Evolutionary conservation across 192 early-diverging fungal genomes (phyloP), one percentile per base, ranked within the genome.

Genomic region (Backusella liffmaniae): DNA sequence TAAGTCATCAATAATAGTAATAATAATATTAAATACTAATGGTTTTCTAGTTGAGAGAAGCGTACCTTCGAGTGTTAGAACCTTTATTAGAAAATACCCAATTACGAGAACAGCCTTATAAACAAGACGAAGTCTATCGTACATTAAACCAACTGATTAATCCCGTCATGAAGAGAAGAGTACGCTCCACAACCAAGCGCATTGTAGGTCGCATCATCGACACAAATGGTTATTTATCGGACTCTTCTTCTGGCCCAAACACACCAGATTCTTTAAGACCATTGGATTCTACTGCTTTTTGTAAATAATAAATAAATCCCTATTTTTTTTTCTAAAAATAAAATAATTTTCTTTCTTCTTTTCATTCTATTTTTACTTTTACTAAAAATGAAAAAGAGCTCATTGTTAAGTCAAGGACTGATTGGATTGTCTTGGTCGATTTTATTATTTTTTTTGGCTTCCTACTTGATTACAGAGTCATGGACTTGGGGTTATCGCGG

Each of bases 401-500:
- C 69, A 23, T 46, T 70, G 16, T 46, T 70, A 30, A 46, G 69
- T 46, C 36, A 36, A 44, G 76, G 53, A 8, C 26, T 79, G 23
- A 68, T 66, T 37, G 46, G 30, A 26, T 9, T 81, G 13, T 41
- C 34, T 15, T 83, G 81, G 81, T 5, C 10, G 23, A 62, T 80
- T 26, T 35, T 87, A 9, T 73, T 87, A 21, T 81, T 85, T 71
- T 86, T 89, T 75, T 21, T 88, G 23, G 75, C 86, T 3, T 92
- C 91, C 0, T 92, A 90, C 72, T 72, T 93, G 59, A 83, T 94
- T 74, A 95, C 93, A 8, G 93, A 95, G 62, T 89, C 90, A 0
- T 91, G 90, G 85, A 82, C 89, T 30, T 95, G 93, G 93, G 92
- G 91, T 1, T 89, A 91, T 76, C 72, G 86, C 67, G 89, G 86